Base-by-base conservation (phyloP, 495 filamentous ascomycete species). In the Penicillium waksmanii region DNA sequence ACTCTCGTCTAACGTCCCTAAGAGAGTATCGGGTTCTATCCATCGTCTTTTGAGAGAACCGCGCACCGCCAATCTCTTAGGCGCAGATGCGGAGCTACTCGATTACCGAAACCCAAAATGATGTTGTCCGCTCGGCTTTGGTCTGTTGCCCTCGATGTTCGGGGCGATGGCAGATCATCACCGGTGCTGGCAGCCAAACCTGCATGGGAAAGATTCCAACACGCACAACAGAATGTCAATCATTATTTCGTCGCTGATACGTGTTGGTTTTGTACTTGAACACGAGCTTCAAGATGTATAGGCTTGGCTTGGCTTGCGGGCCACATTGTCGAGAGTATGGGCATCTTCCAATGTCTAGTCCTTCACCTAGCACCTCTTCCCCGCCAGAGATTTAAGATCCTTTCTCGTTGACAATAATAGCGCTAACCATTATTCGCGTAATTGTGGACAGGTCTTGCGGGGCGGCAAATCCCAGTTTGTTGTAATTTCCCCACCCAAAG, bases 161-260 rank as follows among this genome's bases (percentile, higher is more conserved):
- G 21, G 21, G 23, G 21, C 23, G 19, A 48, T 15, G 6, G 46
- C 46, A 10, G 51, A 53, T 53, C 51, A 19, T 25, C 19, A n/a
- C 51, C 19, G 34, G 34, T 42, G 35, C 51, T 21, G 35, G 51
- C 18, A 52, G n/a, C 25, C 11, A 27, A 50, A 31, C 18, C 15
- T 65, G 48, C 52, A 53, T 53, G 55, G 21, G 1, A 54, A 25
- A 9, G 27, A 31, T 27, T 36, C 44, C 17, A 15, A 34, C 53
- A 60, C 50, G 51, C 53, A 60, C 23, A 43, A 17, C 19, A 64
- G 57, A 57, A 43, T 61, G 54, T 23, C 55, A 21, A 44, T 40
- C 36, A 31, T 31, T 9, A 31, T 31, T 31, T 9, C 8, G 8
- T 31, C 5, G 0, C 6, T 31, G 3, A 7, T 31, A 31, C 3